A percentile compares a stretch with the other conserved stretches of the same genome.
These are phyloP conservation scores for Pythium utonaiense DNA, from an alignment of 352 stramenopile species.

Conservation along the genomic window DNA sequence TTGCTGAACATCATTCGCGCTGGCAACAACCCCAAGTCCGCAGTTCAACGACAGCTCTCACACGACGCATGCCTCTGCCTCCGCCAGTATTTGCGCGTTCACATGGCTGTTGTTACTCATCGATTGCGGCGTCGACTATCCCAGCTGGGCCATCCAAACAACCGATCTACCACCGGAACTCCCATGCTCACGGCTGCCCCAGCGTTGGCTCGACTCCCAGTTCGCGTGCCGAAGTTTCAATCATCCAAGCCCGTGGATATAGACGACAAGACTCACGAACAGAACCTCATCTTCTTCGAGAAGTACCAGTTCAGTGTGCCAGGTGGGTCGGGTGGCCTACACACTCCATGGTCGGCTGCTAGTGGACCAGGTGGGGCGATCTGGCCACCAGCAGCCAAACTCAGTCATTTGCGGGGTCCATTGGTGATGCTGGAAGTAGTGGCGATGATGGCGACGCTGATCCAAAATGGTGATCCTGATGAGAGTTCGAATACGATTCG, in stretches of 20 bases:
- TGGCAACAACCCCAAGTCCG: conserved; percentile 70
- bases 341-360: conserved; percentile 54
- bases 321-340: conserved; percentile 30
- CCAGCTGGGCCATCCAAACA: conserved; percentile 55
- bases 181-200: conserved; percentile 52
- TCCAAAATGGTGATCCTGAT: conserved; percentile 53
- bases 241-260: conserved; percentile 77
- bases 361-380: conserved; percentile 51
- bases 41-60: conserved; percentile 71
- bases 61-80: conserved; percentile 83
- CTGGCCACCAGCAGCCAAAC: conserved; percentile 68
- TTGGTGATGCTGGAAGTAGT: conserved; percentile 81
- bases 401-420: conserved; percentile 67
- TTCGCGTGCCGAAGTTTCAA: conserved; percentile 67
- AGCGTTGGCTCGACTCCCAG: conserved; percentile 52
- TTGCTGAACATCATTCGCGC: conserved; percentile 83
- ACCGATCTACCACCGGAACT: conserved; percentile 30
- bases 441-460: conserved; percentile 56
- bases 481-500: conserved; percentile 49
- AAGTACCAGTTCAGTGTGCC: conserved; percentile 76
- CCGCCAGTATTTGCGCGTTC: conserved; percentile 79
- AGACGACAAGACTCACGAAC: conserved; percentile 81
- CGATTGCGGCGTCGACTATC: conserved; percentile 58
- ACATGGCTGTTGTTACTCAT: conserved; percentile 73
- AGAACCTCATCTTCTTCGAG: conserved; percentile 82